Evolutionary conservation across 1,284 basidiomycete genomes (phyloP), one percentile per base, ranked within the genome.

Genomic region (Ceratobasidium sp.): DNA sequence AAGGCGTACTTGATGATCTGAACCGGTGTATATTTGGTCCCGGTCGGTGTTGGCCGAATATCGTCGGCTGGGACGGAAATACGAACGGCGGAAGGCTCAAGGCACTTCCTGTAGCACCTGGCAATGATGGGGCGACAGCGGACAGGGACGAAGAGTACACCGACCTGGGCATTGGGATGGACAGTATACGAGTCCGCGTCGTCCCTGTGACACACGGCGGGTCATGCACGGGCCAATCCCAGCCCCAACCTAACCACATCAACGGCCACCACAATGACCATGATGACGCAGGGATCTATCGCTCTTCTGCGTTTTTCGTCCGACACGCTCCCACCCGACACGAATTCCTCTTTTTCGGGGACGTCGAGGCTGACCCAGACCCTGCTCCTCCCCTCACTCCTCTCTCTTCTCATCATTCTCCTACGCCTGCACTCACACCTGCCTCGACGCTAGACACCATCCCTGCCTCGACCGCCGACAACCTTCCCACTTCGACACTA

Each of bases 311-410:
- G 9, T 95, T 91, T 82, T 93, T 94, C 80, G 80, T 95, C 76
- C 86, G 87, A 13, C 87, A 93, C 79, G 84, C 89, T 69, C 79
- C 84, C 22, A 85, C 85, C 39, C 80, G 81, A 1, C 85, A 84
- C 62, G 90, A 93, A 79, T 89, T 94, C 76, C 84, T 95, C 53
- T 95, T 95, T 82, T 94, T 94, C 77, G 94, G 94, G 13, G 92
- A 94, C 81, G 90, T 93, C 68, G 91, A 93, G 78, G 89, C 92
- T 4, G 94, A 95, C 81, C 86, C 51, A 27, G 51, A 53, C 29
- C 51, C 16, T 2, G 51, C 24, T n/a, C n/a, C n/a, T n/a, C n/a
- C n/a, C 24, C 86, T 61, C 78, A 11, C 49, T 22, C 43, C 51
- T n/a, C 64, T 49, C 5, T 29, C 34, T 14, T 24, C 49, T 8